A percentile compares a stretch with the other conserved stretches of the same genome.
Evolutionary conservation across 2,329 filamentous ascomycete species (phyloP).

Genomic region (Dothistroma septosporum): DNA sequence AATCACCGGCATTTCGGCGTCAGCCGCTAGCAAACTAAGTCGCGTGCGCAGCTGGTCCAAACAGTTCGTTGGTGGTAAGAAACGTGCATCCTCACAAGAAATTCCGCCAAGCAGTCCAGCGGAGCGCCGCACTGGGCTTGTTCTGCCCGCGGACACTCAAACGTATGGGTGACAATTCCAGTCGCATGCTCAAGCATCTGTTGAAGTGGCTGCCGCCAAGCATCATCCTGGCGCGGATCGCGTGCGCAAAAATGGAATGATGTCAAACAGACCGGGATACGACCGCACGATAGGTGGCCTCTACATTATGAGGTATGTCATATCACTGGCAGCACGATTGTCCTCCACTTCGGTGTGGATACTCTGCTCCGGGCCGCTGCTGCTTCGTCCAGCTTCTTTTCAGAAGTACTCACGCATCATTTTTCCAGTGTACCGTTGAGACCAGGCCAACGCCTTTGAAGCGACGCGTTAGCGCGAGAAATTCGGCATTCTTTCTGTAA

Average conservation of each 20-base stretch:
- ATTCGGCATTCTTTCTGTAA: not conserved
- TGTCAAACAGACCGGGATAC: not conserved
- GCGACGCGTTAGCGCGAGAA: not conserved
- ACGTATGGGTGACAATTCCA: not conserved
- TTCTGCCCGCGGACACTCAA: not conserved
- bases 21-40: slow-evolving; percentile 57
- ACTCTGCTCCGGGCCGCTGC: not conserved
- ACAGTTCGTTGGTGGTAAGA: slow-evolving; percentile 56
- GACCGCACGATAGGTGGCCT: not conserved
- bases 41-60: slow-evolving; percentile 72
- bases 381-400: not conserved
- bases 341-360: not conserved
- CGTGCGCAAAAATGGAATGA: not conserved
- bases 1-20: slow-evolving; percentile 52
- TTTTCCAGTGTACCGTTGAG: not conserved
- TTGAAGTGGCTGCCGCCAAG: not conserved
- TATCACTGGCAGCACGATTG: not conserved
- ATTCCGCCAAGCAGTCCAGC: not conserved
- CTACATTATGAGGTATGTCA: not conserved
- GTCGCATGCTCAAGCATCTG: not conserved
- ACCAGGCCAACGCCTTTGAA: not conserved
- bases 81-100: not conserved
- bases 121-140: slow-evolving; percentile 1
- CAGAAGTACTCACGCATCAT: not conserved
- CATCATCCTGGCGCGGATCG: not conserved